Base-by-base conservation (phyloP, 1,284 basidiomycete genomes). In the Ceratobasidium sp. region DNA sequence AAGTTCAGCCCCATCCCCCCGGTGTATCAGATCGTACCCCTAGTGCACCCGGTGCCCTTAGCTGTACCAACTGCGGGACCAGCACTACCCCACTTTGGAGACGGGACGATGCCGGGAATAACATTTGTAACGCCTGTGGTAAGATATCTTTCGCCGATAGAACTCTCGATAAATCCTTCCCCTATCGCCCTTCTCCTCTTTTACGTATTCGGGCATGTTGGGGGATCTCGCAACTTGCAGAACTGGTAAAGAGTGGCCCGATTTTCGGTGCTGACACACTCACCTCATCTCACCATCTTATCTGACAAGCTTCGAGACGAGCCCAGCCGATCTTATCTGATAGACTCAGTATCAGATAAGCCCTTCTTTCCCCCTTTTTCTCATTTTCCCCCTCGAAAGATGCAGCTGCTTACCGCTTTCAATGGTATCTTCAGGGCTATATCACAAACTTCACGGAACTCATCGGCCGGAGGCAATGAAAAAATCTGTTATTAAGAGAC, bases 401-500 rank as follows among this genome's bases (percentile, higher is more conserved):
- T 70, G 70, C 50, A 41, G 58, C 69, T 58, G 56, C 50, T 64
- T 68, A 46, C 58, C 44, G 39, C 33, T 62, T 68, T 39, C 66
- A 44, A 68, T 59, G 46, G 42, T n/a, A 19, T 30, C 67, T 60
- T 57, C 77, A 96, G 93, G 95, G 70, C 85, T 99, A 4, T 99
- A 98, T 80, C 95, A 95, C 83, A 99, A 99, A 80, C 84, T 99
- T 11, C 96, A 99, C 81, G 94, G 95, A 69, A 94, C 93, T 0
- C 95, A 98, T 75, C 88, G 96, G 49, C 96, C 96, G 36, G 96
- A 96, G 72, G 93, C 93, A 69, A 95, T 99, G 94, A 98, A 97
- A 80, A 98, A 98, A 83, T 91, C 93, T 2, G 94, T 98, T 74
- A 99, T 99, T 83, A 99, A 99, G 82, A 87, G 96, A 41, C 84